A percentile compares a stretch with the other conserved stretches of the same genome.
These are phyloP conservation scores for Trebouxia sp. DNA, from an alignment of 139 green algal genomes.

Conservation along the genomic window DNA sequence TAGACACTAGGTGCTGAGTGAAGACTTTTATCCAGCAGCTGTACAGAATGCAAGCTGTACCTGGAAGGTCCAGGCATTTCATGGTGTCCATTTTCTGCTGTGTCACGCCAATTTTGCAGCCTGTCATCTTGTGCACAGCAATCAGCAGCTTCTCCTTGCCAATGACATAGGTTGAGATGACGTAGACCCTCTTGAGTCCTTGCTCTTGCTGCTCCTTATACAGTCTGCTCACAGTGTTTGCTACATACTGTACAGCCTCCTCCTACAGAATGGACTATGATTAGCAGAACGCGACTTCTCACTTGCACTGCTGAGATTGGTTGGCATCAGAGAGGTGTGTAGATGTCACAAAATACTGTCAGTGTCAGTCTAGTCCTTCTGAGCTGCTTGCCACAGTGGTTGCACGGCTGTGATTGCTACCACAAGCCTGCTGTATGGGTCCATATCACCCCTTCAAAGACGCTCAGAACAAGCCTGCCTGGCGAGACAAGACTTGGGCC, in stretches of 20 bases:
- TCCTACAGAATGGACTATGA: conserved; percentile 60
- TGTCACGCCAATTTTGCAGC: conserved; percentile 54
- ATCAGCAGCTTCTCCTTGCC: conserved; percentile 84
- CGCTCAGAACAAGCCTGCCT: no score
- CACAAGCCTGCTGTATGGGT: no score
- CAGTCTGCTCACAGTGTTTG: conserved; percentile 43
- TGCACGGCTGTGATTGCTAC: no score
- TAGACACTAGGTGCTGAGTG: not conserved
- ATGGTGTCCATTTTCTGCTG: conserved; percentile 68
- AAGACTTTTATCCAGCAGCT: not conserved
- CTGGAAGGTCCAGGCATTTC: conserved; percentile 47
- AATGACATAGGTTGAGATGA: conserved; percentile 70
- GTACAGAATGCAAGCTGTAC: not conserved
- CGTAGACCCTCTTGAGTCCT: conserved; percentile 16
- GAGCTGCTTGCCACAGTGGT: no score
- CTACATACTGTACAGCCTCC: conserved; percentile 64
- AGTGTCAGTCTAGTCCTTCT: no score
- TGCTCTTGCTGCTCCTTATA: conserved; percentile 38
- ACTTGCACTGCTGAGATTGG: no score
- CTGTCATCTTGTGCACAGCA: conserved; percentile 51
- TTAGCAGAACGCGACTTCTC: no score
- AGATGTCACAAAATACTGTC: no score
- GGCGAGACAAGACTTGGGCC: no score
- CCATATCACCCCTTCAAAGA: no score
- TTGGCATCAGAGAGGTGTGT: no score